Base-by-base conservation (phyloP, 768 basidiomycete species). In the Atractiella rhizophila region DNA sequence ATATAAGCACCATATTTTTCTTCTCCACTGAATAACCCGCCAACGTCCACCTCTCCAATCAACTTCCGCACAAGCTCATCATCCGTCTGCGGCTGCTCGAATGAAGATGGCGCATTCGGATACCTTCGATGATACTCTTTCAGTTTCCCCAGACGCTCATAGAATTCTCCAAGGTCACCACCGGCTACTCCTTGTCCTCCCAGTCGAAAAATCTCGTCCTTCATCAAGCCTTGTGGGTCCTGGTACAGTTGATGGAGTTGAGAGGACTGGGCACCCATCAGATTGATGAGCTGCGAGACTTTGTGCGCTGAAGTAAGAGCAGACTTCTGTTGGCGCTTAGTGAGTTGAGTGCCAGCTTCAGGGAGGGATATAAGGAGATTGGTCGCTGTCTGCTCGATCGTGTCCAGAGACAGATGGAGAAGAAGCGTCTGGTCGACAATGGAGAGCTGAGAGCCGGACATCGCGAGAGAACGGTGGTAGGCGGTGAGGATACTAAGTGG, bases 71-170 rank as follows among this genome's bases (percentile, higher is more conserved):
- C 55, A 58, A 51, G 59, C 60, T 7, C 58, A 50, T 83, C 78
- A 48, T 82, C 64, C 51, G 37, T 42, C 28, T 15, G 39, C 44
- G 40, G 34, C 40, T 40, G 34, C 35, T 46, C 48, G 8, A 32
- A 37, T 5, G 19, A 33, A 20, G 45, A 32, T 21, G 18, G 7
- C 2, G 43, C 36, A 23, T 31, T 40, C 54, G 85, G 85, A 68
- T 94, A 85, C 66, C 81, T 81, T 62, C 68, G 69, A 67, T 96
- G 74, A 69, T 88, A 82, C 57, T 86, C 83, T 64, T 86, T 81
- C 61, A 96, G 73, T 69, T 79, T 83, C 56, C 72, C 74, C 66
- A 96, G 74, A 64, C 91, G 75, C 59, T 74, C 66, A 64, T 98
- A 96, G 64, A 98, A 98, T 60, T 88, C 82, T 35, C 75, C 73